A percentile compares a stretch with the other conserved stretches of the same genome.
Evolutionary conservation across 1,284 basidiomycete genomes (phyloP).

Genomic region (Sporisorium iseilematis-ciliati): DNA sequence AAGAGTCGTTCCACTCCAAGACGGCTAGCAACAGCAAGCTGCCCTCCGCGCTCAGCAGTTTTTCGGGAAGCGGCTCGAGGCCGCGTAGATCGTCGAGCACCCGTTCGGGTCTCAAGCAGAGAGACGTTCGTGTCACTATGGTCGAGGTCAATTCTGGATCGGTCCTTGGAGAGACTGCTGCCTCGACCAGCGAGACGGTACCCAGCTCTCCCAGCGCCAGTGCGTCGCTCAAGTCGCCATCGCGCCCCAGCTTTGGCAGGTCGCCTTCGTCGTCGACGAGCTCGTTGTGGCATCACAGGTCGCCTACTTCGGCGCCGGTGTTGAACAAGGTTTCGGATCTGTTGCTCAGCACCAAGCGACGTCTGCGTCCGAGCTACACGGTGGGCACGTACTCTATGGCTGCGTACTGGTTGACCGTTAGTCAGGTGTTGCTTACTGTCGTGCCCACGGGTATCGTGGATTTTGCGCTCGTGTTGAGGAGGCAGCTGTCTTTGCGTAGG

Average conservation of each 20-base stretch:
- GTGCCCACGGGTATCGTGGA: slow-evolving; percentile 48
- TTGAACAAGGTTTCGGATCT: slow-evolving; percentile 49
- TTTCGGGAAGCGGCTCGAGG: slow-evolving; percentile 4
- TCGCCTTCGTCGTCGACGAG: slow-evolving; percentile 48
- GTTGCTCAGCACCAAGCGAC: slow-evolving; percentile 47
- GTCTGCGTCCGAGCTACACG: slow-evolving; percentile 46
- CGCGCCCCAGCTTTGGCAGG: slow-evolving; percentile 37
- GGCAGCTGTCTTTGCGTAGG: slow-evolving; percentile 45
- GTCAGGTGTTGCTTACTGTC: slow-evolving; percentile 43
- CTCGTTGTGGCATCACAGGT: slow-evolving; percentile 49
- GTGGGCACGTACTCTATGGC: slow-evolving; percentile 40
- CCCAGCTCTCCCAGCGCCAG: slow-evolving; percentile 11
- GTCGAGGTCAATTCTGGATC: slow-evolving; percentile 51
- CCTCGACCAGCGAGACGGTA: slow-evolving; percentile 7
- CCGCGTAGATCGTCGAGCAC: slow-evolving; percentile 27
- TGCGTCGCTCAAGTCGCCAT: slow-evolving; percentile 22
- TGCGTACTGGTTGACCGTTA: slow-evolving; percentile 45
- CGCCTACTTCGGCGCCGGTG: slow-evolving; percentile 47
- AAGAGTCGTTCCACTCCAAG: slow-evolving; percentile 50
- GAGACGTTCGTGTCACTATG: slow-evolving; percentile 50
- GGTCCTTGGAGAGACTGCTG: slow-evolving; percentile 26
- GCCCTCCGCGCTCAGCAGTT: slow-evolving; percentile 12
- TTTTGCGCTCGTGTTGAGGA: slow-evolving; percentile 33
- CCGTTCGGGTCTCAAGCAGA: slow-evolving; percentile 33
- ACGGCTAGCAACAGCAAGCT: slow-evolving; percentile 46